A percentile compares a stretch with the other conserved stretches of the same genome.
These are phyloP conservation scores for Nakazawaea populi DNA, from an alignment of 805 yeast genomes.

Conservation along the genomic window DNA sequence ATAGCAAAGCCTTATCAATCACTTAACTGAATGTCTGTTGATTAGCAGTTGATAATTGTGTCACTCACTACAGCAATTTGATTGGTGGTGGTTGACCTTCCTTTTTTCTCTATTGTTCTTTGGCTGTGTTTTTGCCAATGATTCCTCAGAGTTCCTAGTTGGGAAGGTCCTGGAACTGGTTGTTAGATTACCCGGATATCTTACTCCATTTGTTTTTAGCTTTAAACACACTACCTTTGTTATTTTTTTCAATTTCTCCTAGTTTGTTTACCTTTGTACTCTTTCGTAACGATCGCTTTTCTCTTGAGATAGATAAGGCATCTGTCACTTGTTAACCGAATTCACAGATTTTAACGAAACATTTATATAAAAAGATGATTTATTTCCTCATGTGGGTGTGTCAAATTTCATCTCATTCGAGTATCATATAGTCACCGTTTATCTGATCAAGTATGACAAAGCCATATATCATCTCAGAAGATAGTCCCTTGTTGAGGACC, in stretches of 20 bases:
- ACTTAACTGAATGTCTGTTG: no score
- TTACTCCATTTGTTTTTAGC: no score
- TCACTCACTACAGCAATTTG: no score
- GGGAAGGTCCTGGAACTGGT: no score
- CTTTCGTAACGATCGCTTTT: background rate
- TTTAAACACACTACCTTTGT: background rate
- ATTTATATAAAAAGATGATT: background rate
- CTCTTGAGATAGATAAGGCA: background rate
- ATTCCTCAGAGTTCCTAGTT: no score
- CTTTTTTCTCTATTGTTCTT: no score
- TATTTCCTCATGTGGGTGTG: background rate
- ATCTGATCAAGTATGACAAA: background rate
- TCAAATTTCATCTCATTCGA: background rate
- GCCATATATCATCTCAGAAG: slow-evolving; percentile 7
- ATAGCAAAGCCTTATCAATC: no score
- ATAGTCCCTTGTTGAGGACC: slow-evolving; percentile 10
- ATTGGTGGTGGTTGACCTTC: no score
- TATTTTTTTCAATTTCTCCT: background rate
- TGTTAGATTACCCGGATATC: no score
- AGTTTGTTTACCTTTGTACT: slow-evolving; percentile 7
- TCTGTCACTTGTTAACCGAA: background rate
- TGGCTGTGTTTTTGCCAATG: no score
- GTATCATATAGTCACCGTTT: no score
- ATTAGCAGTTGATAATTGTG: no score
- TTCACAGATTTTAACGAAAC: background rate